Conservation (phyloP, 352 stramenopile genomes). For the Phytophthora fragariae region DNA sequence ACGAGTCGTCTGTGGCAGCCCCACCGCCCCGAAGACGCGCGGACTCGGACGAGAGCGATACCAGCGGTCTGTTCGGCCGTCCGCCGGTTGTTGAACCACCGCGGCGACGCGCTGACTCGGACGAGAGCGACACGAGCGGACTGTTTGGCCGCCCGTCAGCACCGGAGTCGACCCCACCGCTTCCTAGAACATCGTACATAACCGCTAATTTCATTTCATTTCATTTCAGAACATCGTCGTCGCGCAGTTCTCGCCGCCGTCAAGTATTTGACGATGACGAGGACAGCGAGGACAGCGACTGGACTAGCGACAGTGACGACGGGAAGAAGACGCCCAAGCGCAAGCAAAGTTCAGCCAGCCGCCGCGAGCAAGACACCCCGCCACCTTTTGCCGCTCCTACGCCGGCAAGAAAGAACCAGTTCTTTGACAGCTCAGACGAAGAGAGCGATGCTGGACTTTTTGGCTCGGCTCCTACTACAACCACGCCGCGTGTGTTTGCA, state of each 20-base stretch:
- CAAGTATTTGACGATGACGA: slow-evolving; percentile 55
- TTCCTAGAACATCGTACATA: slow-evolving; percentile 12
- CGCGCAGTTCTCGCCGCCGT: slow-evolving; percentile 35
- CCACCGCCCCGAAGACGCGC: slow-evolving; percentile 28
- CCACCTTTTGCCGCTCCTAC: slow-evolving; percentile 33
- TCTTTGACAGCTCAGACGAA: slow-evolving; percentile 68
- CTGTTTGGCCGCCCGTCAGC: slow-evolving; percentile 54
- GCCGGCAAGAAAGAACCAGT: slow-evolving; percentile 46
- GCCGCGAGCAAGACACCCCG: slow-evolving; percentile 25
- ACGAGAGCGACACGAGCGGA: slow-evolving; percentile 69
- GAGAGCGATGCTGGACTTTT: slow-evolving; percentile 74
- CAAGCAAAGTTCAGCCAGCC: slow-evolving; percentile 31
- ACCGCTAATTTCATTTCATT: too few relatives aligned
- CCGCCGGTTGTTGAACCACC: slow-evolving; percentile 16
- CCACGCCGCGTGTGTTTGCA: slow-evolving; percentile 35
- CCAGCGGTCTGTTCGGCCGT: slow-evolving; percentile 64
- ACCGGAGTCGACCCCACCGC: slow-evolving; percentile 24
- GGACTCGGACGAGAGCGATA: slow-evolving; percentile 66
- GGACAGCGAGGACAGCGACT: slow-evolving; percentile 48
- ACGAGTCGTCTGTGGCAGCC: slow-evolving; percentile 36
- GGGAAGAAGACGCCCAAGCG: slow-evolving; percentile 20
- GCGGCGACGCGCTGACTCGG: slow-evolving; percentile 39
- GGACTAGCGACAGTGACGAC: slow-evolving; percentile 60
- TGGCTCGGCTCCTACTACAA: slow-evolving; percentile 30
- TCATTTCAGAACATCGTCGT: slow-evolving; percentile 10